Conservation (phyloP, 148 eudicot genomes). For the Fagopyrum homotropicum region DNA sequence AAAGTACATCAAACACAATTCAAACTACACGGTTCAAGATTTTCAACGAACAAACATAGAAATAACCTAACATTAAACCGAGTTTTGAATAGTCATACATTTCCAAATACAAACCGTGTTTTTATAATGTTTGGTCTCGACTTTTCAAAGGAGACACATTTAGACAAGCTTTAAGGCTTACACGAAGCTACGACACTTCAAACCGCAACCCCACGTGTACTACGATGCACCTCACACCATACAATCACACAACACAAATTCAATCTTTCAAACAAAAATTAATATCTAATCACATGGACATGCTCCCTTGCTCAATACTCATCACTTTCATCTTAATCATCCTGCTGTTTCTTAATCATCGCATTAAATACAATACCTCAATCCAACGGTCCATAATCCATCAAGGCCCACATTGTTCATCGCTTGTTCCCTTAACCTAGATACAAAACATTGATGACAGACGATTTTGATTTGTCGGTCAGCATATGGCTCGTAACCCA, state of each 20-base stretch:
- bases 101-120: too few species aligned
- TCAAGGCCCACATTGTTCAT: neutral
- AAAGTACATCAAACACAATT: too few species aligned
- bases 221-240: too few species aligned
- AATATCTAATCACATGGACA: neutral
- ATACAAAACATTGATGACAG: conserved; percentile 6
- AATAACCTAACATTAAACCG: too few species aligned
- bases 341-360: neutral
- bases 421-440: neutral
- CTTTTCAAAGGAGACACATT: neutral
- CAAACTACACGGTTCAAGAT: too few species aligned
- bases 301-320: neutral
- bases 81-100: too few species aligned
- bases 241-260: too few species aligned
- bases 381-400: conserved; percentile 8
- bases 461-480: conserved; percentile 1
- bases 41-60: too few species aligned
- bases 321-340: neutral
- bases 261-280: neutral
- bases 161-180: neutral
- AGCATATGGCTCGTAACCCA: neutral
- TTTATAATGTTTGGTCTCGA: neutral
- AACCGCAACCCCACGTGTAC: too few species aligned
- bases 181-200: too few species aligned
- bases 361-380: neutral